Base-by-base conservation (phyloP, 495 filamentous ascomycete genomes). In the Jackrogersella multiformis region DNA sequence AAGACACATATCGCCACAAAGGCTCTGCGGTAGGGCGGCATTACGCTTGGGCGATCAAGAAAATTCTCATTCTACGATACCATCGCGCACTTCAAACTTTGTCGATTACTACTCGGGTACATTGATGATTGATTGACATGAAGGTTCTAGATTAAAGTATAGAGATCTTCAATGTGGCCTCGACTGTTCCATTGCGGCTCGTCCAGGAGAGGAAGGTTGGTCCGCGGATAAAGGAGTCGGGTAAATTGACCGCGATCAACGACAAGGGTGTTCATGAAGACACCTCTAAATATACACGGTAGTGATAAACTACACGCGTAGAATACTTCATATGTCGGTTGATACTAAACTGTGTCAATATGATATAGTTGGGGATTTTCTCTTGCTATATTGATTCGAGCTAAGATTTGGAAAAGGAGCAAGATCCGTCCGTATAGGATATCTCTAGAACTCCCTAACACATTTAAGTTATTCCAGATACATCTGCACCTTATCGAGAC, bases 161-260 rank as follows among this genome's bases (percentile, higher is more conserved):
- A 6, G 9, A 24, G 23, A 23, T 49, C 21, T 24, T 41, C 32
- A 36, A 51, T 51, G 42, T 63, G 65, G 15, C 54, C 52, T 53
- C 26, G 15, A 15, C 9, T 28, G 12, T 26, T 21, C 28, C 26
- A 30, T 30, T 41, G 53, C 45, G 58, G 53, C 65, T 62, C 53
- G 4, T 36, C 16, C 12, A 7, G 32, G 12, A 1, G 3, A 36
- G 24, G 18, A 24, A 6, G 12, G 28, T 42, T 41, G 23, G 32
- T 23, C 15, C 23, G 32, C 49, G 66, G 66, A 18, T 64, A 69
- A 69, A 64, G 34, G 20, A 12, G 8, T 32, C 61, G 66, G 66
- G 12, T 69, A 64, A 69, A 64, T 30, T 46, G 36, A 30, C n/a
- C 1, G 5, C 26, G 45, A 32, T 49, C 45, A 18, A 15, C 24